Percentiles rank a stretch among this genome's conserved stretches.
Evolutionary conservation across 2,329 filamentous ascomycete genomes (phyloP).

Genomic region (Claviceps pusilla): DNA sequence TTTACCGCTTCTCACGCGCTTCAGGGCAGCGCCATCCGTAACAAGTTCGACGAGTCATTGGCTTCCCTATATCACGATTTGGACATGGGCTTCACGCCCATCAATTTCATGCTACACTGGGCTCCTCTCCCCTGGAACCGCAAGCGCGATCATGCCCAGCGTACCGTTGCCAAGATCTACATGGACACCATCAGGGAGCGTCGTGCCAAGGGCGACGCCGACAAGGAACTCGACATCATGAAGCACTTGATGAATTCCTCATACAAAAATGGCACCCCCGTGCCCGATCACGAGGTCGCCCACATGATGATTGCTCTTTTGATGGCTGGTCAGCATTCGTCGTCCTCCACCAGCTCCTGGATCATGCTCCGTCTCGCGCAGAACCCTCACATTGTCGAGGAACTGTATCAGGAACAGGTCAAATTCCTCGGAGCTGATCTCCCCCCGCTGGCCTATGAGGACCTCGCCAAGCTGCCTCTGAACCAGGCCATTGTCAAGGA

Average conservation of each 20-base stretch:
- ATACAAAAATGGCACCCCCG: conserved; percentile 66
- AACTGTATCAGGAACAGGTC: conserved; percentile 72
- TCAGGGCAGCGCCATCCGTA: conserved; percentile 70
- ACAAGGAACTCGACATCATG: conserved; percentile 60
- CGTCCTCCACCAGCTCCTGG: conserved; percentile 71
- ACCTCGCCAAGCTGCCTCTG: conserved; percentile 62
- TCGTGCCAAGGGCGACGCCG: conserved; percentile 34
- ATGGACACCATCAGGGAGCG: conserved; percentile 67
- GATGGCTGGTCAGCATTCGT: conserved; percentile 85
- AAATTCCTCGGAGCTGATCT: conserved; percentile 57
- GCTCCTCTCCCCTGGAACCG: conserved; percentile 78
- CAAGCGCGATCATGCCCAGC: conserved; percentile 63
- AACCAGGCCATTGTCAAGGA: conserved; percentile 81
- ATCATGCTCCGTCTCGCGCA: conserved; percentile 69
- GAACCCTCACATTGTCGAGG: conserved; percentile 62
- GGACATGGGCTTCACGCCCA: conserved; percentile 75
- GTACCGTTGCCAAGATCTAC: conserved; percentile 68
- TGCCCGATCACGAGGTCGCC: conserved; percentile 75
- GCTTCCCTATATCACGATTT: conserved; percentile 76
- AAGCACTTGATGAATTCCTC: conserved; percentile 74
- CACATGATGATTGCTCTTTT: conserved; percentile 91
- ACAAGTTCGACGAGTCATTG: conserved; percentile 64
- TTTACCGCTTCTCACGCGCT: conserved; percentile 78
- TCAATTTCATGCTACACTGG: conserved; percentile 87
- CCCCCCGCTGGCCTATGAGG: conserved; percentile 60